A percentile compares a stretch with the other conserved stretches of the same genome.
phyloP scores from a whole-genome alignment of 257 asterid species.

The Ophiorrhiza pumila region DNA sequence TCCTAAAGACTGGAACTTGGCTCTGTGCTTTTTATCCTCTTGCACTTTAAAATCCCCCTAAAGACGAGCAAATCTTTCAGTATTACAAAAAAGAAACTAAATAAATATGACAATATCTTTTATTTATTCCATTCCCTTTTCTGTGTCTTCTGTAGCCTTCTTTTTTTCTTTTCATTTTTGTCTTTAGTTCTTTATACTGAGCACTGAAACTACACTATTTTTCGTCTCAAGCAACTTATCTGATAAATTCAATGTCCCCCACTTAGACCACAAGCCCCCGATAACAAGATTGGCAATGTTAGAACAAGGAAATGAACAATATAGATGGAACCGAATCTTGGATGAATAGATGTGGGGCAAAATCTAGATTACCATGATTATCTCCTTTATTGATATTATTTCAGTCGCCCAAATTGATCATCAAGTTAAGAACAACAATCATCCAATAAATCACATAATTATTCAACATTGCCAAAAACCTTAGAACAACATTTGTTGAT shows the following conservation, averaged over 20 bases:
- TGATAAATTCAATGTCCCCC: constrained; percentile 7
- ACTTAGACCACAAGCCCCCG: not conserved
- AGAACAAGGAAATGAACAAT: not conserved
- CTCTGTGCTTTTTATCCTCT: constrained; percentile 90
- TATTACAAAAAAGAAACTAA: not conserved
- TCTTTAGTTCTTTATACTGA: not conserved
- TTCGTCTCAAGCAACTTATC: not conserved
- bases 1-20: constrained; percentile 58
- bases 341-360: not conserved
- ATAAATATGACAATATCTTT: not conserved
- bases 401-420: not conserved
- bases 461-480: not conserved
- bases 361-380: not conserved
- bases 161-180: too few species aligned
- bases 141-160: not conserved
- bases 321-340: not conserved
- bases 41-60: constrained; percentile 91
- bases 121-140: not conserved
- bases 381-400: not conserved
- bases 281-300: not conserved
- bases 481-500: not conserved
- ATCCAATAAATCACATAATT: not conserved
- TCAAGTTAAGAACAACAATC: not conserved
- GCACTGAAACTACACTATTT: not conserved
- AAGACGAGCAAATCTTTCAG: constrained; percentile 5